Conservation (phyloP, 2,329 filamentous ascomycete genomes). For the Orbilia brochopaga region DNA sequence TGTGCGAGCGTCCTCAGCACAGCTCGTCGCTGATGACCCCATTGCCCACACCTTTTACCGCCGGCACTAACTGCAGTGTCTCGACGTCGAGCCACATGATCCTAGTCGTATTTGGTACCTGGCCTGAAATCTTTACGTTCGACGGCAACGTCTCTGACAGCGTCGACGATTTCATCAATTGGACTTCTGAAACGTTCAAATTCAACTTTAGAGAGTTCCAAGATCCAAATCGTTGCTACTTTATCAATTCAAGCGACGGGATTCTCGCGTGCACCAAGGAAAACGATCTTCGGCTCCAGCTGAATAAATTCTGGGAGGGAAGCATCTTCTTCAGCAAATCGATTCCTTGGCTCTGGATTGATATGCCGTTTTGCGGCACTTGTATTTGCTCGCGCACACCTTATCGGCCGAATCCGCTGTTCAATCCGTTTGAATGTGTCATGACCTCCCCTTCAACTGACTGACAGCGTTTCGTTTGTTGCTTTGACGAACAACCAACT, state of each 20-base stretch:
- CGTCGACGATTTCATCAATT: slow-evolving; percentile 36
- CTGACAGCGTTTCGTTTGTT: slow-evolving; percentile 14
- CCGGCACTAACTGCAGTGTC: slow-evolving; percentile 39
- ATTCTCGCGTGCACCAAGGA: slow-evolving; percentile 26
- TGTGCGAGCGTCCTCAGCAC: slow-evolving; percentile 21
- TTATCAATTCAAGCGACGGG: slow-evolving; percentile 28
- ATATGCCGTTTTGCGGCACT: slow-evolving; percentile 40
- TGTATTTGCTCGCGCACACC: slow-evolving; percentile 17
- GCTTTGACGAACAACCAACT: slow-evolving; percentile 9
- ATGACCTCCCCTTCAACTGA: slow-evolving; percentile 19
- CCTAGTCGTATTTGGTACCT: slow-evolving; percentile 31
- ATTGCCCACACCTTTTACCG: slow-evolving; percentile 44
- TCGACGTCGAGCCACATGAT: slow-evolving; percentile 33
- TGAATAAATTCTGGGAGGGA: slow-evolving; percentile 42
- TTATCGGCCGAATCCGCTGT: slow-evolving; percentile 15
- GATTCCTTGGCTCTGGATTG: slow-evolving; percentile 49
- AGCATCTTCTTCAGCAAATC: slow-evolving; percentile 44
- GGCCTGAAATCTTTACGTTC: slow-evolving; percentile 42
- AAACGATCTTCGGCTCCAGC: slow-evolving; percentile 26
- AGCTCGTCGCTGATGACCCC: slow-evolving; percentile 42
- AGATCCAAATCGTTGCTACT: slow-evolving; percentile 30
- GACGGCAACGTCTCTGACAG: slow-evolving; percentile 36
- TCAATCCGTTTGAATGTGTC: slow-evolving; percentile 10
- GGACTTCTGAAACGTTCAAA: slow-evolving; percentile 22
- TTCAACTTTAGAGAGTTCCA: slow-evolving; percentile 38